Evolutionary conservation across 2,329 filamentous ascomycete genomes (phyloP).

Genomic region (Epichloe gansuensis): DNA sequence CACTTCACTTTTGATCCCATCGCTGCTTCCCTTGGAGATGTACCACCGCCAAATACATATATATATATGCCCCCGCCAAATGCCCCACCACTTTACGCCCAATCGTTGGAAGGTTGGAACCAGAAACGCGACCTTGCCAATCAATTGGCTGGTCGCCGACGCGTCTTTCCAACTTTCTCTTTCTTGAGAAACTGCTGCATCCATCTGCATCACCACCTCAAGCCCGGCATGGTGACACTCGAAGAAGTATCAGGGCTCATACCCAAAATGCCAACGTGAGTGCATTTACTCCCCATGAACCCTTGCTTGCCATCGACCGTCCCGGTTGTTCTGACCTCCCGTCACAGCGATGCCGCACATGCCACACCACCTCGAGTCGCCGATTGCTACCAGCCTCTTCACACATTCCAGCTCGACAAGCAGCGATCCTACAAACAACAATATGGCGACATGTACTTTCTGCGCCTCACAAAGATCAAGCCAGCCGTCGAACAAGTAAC

Average conservation of each 20-base stretch:
- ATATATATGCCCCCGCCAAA: too few species aligned
- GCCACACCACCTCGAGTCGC: slow-evolving; percentile 36
- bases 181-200: not conserved
- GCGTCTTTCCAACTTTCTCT: not conserved
- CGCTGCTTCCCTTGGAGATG: too few species aligned
- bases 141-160: not conserved
- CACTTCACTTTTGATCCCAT: too few species aligned
- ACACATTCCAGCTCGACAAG: slow-evolving; percentile 60
- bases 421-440: slow-evolving; percentile 78
- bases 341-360: slow-evolving; percentile 20
- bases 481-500: slow-evolving; percentile 67
- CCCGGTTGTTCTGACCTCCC: not conserved
- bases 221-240: slow-evolving; percentile 20
- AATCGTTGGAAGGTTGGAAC: not conserved
- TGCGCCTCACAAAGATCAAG: slow-evolving; percentile 79
- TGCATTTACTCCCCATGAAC: not conserved
- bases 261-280: slow-evolving; percentile 22
- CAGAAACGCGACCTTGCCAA: not conserved
- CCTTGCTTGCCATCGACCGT: not conserved
- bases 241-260: slow-evolving; percentile 21
- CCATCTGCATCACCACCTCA: not conserved
- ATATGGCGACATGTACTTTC: slow-evolving; percentile 95
- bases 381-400: slow-evolving; percentile 58
- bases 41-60: too few species aligned
- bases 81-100: slow-evolving; percentile 4